Evolutionary conservation across 2,329 filamentous ascomycete genomes (phyloP).

Genomic region (Aspergillus tanneri): DNA sequence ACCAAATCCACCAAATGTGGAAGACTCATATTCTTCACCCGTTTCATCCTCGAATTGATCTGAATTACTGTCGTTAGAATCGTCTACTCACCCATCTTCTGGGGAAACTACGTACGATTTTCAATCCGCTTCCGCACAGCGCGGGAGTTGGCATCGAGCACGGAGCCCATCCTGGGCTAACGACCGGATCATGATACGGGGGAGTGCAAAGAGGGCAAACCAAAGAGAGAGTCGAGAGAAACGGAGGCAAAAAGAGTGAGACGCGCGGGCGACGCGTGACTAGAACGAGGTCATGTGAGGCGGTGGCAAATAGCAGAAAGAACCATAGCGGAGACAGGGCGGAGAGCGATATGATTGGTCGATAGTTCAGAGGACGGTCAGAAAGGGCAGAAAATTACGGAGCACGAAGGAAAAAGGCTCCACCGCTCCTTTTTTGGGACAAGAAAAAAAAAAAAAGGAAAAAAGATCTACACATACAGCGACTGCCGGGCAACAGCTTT

Average conservation of each 20-base stretch:
- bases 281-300: constrained; percentile 16
- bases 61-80: constrained; percentile 25
- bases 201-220: background rate
- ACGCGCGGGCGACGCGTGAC: constrained; percentile 6
- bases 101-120: constrained; percentile 44
- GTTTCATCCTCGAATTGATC: constrained; percentile 75
- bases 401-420: no score
- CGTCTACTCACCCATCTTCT: constrained; percentile 3
- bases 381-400: background rate
- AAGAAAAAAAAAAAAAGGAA: constrained; percentile 2
- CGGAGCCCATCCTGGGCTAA: constrained; percentile 57
- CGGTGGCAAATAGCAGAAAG: constrained; percentile 8
- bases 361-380: background rate
- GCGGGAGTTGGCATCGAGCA: constrained; percentile 59
- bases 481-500: background rate
- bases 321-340: background rate
- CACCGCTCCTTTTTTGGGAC: no score
- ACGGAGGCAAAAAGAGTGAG: background rate
- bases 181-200: constrained; percentile 21
- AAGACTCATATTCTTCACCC: constrained; percentile 87
- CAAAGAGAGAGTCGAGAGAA: no score
- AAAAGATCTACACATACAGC: constrained; percentile 15
- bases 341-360: constrained; percentile 7
- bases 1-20: constrained; percentile 80
- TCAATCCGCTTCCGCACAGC: constrained; percentile 64